Percentiles rank a stretch among this genome's conserved stretches.
Evolutionary conservation across 306 rosid species (phyloP).

Genomic region (Malus sylvestris): DNA sequence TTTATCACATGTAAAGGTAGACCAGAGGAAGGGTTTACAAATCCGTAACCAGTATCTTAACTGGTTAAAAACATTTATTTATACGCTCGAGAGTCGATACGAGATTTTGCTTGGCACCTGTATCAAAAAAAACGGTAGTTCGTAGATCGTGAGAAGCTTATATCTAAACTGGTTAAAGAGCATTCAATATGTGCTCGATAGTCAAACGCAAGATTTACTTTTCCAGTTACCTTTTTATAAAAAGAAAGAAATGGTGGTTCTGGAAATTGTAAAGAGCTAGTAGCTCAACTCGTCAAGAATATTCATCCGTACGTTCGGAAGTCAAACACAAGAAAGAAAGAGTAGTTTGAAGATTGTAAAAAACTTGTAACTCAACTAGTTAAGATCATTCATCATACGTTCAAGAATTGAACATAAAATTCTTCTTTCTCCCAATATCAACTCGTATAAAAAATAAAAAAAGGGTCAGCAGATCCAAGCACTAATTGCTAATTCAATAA

Average conservation of each 20-base stretch:
- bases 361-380: no score
- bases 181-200: neutral
- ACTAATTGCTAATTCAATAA: neutral
- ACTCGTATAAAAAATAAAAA: neutral
- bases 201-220: neutral
- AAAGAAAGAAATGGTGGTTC: neutral
- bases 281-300: no score
- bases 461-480: constrained; percentile 8
- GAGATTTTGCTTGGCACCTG: neutral
- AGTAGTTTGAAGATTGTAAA: no score
- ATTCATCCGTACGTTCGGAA: no score
- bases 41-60: no score
- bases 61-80: no score
- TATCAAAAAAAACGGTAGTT: neutral
- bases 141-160: neutral
- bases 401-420: no score
- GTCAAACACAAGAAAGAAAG: no score
- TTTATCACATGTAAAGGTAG: neutral
- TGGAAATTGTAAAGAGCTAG: neutral
- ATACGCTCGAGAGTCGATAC: neutral
- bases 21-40: neutral
- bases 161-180: neutral
- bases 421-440: no score
- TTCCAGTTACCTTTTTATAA: no score
- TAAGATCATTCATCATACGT: no score